A percentile compares a stretch with the other conserved stretches of the same genome.
These are phyloP conservation scores for Zychaea mexicana DNA, from an alignment of 371 early-diverging fungal species.

Conservation along the genomic window DNA sequence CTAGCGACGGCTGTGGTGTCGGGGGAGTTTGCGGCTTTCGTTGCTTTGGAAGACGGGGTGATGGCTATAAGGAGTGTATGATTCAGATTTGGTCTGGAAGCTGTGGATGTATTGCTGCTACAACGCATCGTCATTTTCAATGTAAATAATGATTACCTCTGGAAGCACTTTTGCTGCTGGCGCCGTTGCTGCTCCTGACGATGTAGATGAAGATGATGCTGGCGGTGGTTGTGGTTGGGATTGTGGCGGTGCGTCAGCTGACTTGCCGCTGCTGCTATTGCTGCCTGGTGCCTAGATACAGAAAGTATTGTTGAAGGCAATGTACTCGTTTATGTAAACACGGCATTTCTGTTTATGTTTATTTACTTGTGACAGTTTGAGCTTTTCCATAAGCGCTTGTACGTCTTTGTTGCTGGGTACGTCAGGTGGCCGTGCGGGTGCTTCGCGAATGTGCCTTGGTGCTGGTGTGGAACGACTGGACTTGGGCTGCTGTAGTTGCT, in stretches of 20 bases:
- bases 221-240: no score
- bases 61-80: neutral
- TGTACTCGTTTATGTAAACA: no score
- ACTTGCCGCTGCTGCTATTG: neutral
- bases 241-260: neutral
- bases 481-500: no score
- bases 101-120: neutral
- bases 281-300: neutral
- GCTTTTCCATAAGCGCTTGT: neutral
- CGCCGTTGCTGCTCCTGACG: no score
- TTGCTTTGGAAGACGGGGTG: neutral
- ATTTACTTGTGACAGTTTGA: neutral
- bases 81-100: neutral
- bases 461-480: neutral
- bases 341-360: no score
- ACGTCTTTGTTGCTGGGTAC: neutral
- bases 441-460: neutral
- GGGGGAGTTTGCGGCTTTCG: neutral
- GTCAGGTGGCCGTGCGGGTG: conserved; percentile 7
- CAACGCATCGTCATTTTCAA: neutral
- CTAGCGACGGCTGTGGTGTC: neutral
- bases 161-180: neutral
- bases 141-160: neutral
- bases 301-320: no score
- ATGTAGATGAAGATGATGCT: no score